Conservation (phyloP, 768 basidiomycete species). For the Bullera alba region DNA sequence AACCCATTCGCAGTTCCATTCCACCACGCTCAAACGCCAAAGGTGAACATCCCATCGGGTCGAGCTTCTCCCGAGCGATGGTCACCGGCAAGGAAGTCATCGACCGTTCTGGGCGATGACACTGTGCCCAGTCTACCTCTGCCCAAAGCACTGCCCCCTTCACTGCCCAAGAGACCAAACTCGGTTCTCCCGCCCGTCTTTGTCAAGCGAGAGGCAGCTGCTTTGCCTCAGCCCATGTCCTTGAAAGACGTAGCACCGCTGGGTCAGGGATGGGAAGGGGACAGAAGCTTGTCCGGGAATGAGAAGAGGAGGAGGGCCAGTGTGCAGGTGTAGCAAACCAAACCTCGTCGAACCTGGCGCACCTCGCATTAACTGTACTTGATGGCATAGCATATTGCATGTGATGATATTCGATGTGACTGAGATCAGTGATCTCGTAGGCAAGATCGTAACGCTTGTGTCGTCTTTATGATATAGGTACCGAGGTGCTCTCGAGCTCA, state of each 20-base stretch:
- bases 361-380: too few species aligned
- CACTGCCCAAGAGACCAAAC: slow-evolving; percentile 17
- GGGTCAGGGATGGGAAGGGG: slow-evolving; percentile 27
- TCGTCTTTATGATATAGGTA: too few species aligned
- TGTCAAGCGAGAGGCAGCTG: slow-evolving; percentile 28
- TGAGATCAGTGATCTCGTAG: too few species aligned
- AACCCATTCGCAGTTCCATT: slow-evolving; percentile 31
- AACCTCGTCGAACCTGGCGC: too few species aligned
- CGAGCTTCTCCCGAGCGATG: background rate
- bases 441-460: too few species aligned
- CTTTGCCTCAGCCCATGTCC: slow-evolving; percentile 35
- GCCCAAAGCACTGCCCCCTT: slow-evolving; percentile 13
- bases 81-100: background rate
- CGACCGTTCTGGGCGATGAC: background rate
- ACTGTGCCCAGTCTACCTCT: slow-evolving; percentile 7
- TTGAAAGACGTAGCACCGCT: slow-evolving; percentile 26
- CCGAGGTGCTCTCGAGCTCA: too few species aligned
- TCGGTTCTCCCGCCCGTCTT: slow-evolving; percentile 28
- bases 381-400: too few species aligned
- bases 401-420: too few species aligned
- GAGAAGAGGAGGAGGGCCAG: slow-evolving; percentile 26
- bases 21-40: slow-evolving; percentile 12
- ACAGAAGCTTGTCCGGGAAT: slow-evolving; percentile 24
- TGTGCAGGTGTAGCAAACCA: too few species aligned
- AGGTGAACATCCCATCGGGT: background rate